Evolutionary conservation across 345 rosid species (phyloP).

Genomic region (Corchorus capsularis): DNA sequence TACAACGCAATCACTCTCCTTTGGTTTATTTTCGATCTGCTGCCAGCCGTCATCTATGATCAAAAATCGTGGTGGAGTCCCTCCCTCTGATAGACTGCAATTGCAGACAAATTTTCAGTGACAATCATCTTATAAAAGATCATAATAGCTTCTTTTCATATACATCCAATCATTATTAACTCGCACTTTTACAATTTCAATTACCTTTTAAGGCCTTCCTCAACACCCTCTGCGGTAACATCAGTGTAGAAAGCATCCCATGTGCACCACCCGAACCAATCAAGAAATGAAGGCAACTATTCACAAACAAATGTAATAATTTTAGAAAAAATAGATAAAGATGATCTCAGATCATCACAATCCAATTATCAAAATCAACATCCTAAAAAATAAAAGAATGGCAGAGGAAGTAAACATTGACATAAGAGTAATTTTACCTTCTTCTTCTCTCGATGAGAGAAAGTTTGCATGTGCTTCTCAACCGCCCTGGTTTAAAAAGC

Average conservation of each 20-base stretch:
- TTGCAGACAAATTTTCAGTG: slow-evolving; percentile 24
- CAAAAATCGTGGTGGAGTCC: slow-evolving; percentile 89
- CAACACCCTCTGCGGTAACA: slow-evolving; percentile 94
- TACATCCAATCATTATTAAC: slow-evolving; percentile 5
- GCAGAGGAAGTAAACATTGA: background rate
- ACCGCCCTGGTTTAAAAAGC: slow-evolving; percentile 56
- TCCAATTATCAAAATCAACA: background rate
- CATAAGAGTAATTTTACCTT: slow-evolving; percentile 41
- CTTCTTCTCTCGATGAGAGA: slow-evolving; percentile 83
- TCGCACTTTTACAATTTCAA: slow-evolving; percentile 15
- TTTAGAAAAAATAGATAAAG: background rate
- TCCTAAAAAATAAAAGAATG: background rate
- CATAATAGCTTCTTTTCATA: background rate
- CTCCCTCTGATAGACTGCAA: slow-evolving; percentile 87
- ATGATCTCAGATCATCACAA: background rate
- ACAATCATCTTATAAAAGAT: slow-evolving; percentile 3
- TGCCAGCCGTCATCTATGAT: slow-evolving; percentile 99
- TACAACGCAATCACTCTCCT: slow-evolving; percentile 55
- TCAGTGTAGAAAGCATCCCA: slow-evolving; percentile 99
- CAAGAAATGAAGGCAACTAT: slow-evolving; percentile 83
- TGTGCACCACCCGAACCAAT: slow-evolving; percentile 99
- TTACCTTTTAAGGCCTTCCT: slow-evolving; percentile 91
- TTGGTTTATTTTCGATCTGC: slow-evolving; percentile 85
- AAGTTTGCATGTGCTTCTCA: slow-evolving; percentile 89
- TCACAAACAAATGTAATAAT: slow-evolving; percentile 23